Conservation (phyloP, 2,329 filamentous ascomycete genomes). For the Zymoseptoria crescenta region DNA sequence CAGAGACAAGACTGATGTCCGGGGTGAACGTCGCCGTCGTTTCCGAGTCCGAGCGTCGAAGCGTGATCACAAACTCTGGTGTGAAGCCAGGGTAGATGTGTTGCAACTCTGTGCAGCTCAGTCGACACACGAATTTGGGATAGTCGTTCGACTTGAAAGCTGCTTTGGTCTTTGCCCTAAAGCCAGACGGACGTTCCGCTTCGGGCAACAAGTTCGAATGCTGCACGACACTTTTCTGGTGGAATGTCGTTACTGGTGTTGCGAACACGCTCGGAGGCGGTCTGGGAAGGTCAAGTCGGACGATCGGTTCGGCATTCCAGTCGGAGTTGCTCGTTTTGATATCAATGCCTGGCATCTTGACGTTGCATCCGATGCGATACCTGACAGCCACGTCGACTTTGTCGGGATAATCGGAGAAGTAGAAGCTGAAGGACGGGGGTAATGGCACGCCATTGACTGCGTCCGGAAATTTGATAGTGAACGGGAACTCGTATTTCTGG, state of each 20-base stretch:
- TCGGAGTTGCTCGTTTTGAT: conserved; percentile 6
- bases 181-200: conserved; percentile 14
- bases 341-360: conserved; percentile 14
- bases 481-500: conserved; percentile 8
- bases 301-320: neutral
- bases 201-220: conserved; percentile 18
- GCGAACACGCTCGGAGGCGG: conserved; percentile 1
- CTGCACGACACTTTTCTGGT: conserved; percentile 10
- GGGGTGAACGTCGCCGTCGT: conserved; percentile 8
- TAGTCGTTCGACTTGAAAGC: conserved; percentile 15
- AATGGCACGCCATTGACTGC: neutral
- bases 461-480: conserved; percentile 7
- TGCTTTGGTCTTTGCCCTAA: conserved; percentile 19
- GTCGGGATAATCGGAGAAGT: conserved; percentile 15
- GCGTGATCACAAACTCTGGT: conserved; percentile 8
- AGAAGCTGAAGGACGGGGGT: conserved; percentile 8
- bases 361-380: conserved; percentile 7
- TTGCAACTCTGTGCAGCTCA: conserved; percentile 11
- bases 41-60: conserved; percentile 9
- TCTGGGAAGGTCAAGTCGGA: neutral
- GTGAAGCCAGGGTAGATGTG: conserved; percentile 12
- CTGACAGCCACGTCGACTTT: conserved; percentile 9
- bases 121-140: conserved; percentile 14
- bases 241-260: conserved; percentile 3
- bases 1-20: conserved; percentile 6